Evolutionary conservation across 495 filamentous ascomycete species (phyloP).

Genomic region (Eremomyces bilateralis): DNA sequence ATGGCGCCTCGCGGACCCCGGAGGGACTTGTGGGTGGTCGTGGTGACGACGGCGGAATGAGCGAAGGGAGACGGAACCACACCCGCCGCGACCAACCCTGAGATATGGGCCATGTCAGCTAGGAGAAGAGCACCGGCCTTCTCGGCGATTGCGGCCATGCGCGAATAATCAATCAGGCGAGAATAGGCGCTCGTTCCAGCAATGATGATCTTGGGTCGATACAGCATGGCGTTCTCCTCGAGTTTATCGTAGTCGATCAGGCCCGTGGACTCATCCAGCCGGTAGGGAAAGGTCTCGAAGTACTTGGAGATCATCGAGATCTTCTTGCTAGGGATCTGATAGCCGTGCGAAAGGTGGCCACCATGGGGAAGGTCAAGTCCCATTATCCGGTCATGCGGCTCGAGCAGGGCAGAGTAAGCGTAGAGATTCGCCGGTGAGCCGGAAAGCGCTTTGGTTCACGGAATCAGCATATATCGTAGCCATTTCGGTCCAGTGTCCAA

Average conservation of each 20-base stretch:
- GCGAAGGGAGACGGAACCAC: slow-evolving; percentile 91
- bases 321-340: slow-evolving; percentile 95
- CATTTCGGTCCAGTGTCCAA: background rate
- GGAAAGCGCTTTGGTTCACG: slow-evolving; percentile 58
- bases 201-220: slow-evolving; percentile 87
- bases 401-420: slow-evolving; percentile 80
- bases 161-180: slow-evolving; percentile 87
- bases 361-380: slow-evolving; percentile 91
- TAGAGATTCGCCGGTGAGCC: slow-evolving; percentile 92
- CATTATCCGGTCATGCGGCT: slow-evolving; percentile 90
- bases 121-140: slow-evolving; percentile 86
- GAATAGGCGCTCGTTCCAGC: slow-evolving; percentile 98
- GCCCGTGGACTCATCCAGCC: slow-evolving; percentile 75
- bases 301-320: slow-evolving; percentile 97
- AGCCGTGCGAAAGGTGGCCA: slow-evolving; percentile 91
- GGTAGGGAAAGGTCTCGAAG: slow-evolving; percentile 92
- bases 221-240: slow-evolving; percentile 80
- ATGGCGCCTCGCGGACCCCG: slow-evolving; percentile 96
- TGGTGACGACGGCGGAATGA: slow-evolving; percentile 92
- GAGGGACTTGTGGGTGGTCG: slow-evolving; percentile 98
- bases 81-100: slow-evolving; percentile 76
- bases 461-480: slow-evolving; percentile 6
- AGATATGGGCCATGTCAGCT: slow-evolving; percentile 98
- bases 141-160: slow-evolving; percentile 93
- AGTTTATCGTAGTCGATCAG: slow-evolving; percentile 93